Percentiles rank a stretch among this genome's conserved stretches.
Conservation (phyloP, 345 rosid genomes). For the Iberis pinnata region DNA sequence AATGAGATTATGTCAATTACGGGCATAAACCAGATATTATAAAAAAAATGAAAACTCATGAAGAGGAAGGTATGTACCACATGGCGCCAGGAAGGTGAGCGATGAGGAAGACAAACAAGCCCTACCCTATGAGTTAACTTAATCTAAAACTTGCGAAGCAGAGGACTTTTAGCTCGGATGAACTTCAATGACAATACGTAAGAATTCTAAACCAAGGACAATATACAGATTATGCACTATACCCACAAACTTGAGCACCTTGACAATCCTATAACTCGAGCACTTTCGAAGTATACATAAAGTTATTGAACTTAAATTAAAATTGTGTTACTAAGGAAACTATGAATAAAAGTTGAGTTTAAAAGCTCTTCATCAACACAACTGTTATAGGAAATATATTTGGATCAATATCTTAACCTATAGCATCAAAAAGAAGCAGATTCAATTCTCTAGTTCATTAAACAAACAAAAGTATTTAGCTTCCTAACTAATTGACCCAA, state of each 20-base stretch:
- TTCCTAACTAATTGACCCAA: too few relatives aligned
- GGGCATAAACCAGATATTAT: neutral
- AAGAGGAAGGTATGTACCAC: conserved; percentile 53
- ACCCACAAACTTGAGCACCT: conserved; percentile 84
- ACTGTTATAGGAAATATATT: too few relatives aligned
- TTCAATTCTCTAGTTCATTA: too few relatives aligned
- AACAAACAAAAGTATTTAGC: too few relatives aligned
- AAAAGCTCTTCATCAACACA: too few relatives aligned
- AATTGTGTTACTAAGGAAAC: too few relatives aligned
- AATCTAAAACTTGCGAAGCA: conserved; percentile 77
- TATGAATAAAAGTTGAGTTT: too few relatives aligned
- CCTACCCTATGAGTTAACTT: conserved; percentile 87
- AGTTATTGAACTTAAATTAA: too few relatives aligned
- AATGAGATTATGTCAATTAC: conserved; percentile 10
- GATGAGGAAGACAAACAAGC: conserved; percentile 77
- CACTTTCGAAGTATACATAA: too few relatives aligned
- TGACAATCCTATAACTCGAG: conserved; percentile 84
- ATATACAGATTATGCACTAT: conserved; percentile 91
- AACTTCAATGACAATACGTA: conserved; percentile 69
- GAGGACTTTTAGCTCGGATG: conserved; percentile 83
- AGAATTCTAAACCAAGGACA: conserved; percentile 87
- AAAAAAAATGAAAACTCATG: conserved; percentile 2
- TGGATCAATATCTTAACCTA: too few relatives aligned
- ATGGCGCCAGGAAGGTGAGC: conserved; percentile 73
- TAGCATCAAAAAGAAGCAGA: too few relatives aligned